Evolutionary conservation across 176 grass and related monocot genomes (phyloP), one percentile per base, ranked within the genome.

Genomic region (Oryza meyeriana): DNA sequence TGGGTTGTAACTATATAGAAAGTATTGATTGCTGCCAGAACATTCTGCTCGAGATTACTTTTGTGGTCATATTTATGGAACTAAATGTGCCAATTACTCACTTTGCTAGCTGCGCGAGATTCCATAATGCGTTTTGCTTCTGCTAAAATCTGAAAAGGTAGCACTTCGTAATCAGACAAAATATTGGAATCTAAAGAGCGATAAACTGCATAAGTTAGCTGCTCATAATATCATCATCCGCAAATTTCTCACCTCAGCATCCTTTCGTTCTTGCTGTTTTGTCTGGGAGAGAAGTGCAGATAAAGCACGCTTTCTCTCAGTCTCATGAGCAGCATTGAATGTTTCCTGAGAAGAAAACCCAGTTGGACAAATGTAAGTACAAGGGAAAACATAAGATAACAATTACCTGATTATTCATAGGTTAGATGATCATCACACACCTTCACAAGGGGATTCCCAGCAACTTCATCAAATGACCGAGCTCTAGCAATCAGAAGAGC

Each of bases 101-200:
- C 96, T 88, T 93, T 95, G 75, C 40, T 98, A 91, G 96, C 88
- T 87, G 85, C 81, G 6, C 93, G 90, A 30, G 90, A 86, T 78
- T 98, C 96, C 87, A 91, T 88, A 82, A 98, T 98, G 32, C 87
- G 88, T 80, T 98, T 98, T 61, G 96, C 96, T 91, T 95, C 96
- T 44, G 90, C 84, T 55, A 98, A 88, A 81, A 89, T 93, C 96
- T 98, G 79, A 89, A 93, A 86, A 57, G 11, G 30, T 6, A 72
- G 24, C 29, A 76, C 25, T 39, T 69, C n/a, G 50, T 50, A 69
- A 75, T 85, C 41, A 77, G 40, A 62, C 50, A n/a, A 35, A 63
- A 81, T 20, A 45, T 66, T 26, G 47, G 33, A 78, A 72, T 57
- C 41, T 34, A 61, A 75, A 32, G 32, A 6, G 85, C 58, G 17